These are phyloP conservation scores for Thielaviopsis punctulata DNA, from an alignment of 2,329 filamentous ascomycete genomes.

Conservation along the genomic window DNA sequence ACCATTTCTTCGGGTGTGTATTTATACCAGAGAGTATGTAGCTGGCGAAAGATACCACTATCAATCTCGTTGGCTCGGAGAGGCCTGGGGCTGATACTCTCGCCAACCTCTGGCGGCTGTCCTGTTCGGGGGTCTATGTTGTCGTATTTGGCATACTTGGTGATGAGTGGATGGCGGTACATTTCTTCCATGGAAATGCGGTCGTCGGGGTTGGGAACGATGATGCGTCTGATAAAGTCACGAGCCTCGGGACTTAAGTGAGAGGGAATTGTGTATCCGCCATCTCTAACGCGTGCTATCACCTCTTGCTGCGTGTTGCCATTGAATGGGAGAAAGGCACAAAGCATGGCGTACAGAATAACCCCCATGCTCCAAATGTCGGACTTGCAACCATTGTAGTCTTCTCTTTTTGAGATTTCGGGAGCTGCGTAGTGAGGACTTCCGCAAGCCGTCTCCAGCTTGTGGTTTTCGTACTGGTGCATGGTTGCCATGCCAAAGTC, in stretches of 20 bases:
- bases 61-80: slow-evolving; percentile 54
- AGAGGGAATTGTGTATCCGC: slow-evolving; percentile 42
- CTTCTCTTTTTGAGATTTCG: slow-evolving; percentile 61
- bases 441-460: slow-evolving; percentile 77
- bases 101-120: slow-evolving; percentile 38
- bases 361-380: slow-evolving; percentile 94
- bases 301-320: slow-evolving; percentile 45
- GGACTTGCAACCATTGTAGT: slow-evolving; percentile 69
- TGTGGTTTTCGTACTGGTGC: slow-evolving; percentile 60
- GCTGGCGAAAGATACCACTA: slow-evolving; percentile 62
- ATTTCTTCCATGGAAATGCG: slow-evolving; percentile 69
- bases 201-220: slow-evolving; percentile 59
- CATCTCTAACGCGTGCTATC: slow-evolving; percentile 41
- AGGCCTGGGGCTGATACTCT: slow-evolving; percentile 43
- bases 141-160: slow-evolving; percentile 65
- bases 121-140: slow-evolving; percentile 39
- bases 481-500: slow-evolving; percentile 97
- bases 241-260: slow-evolving; percentile 50
- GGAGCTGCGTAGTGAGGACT: slow-evolving; percentile 95
- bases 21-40: slow-evolving; percentile 83
- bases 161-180: slow-evolving; percentile 74
- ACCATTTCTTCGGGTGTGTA: slow-evolving; percentile 57
- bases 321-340: slow-evolving; percentile 71
- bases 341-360: slow-evolving; percentile 75
- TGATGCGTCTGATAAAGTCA: slow-evolving; percentile 63